phyloP scores from a whole-genome alignment of 2,329 filamentous ascomycete species.

The Fonsecaea multimorphosa region DNA sequence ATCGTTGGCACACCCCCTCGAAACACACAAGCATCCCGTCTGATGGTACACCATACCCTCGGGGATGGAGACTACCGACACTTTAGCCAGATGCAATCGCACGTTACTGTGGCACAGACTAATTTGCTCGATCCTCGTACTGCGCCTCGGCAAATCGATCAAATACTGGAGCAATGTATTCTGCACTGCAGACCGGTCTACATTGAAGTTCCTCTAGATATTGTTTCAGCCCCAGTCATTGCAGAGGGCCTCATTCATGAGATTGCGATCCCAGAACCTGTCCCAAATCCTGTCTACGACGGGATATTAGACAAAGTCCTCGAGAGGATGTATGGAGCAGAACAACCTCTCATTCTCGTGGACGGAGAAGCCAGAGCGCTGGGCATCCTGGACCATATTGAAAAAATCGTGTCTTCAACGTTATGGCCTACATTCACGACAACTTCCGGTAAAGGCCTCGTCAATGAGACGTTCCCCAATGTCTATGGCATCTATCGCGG shows the following conservation, averaged over 20 bases:
- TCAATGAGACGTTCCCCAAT: conserved; percentile 55
- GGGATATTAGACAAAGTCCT: conserved; percentile 39
- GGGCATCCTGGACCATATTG: conserved; percentile 40
- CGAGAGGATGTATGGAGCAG: conserved; percentile 51
- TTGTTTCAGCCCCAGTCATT: conserved; percentile 26
- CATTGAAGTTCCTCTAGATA: conserved; percentile 56
- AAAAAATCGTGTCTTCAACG: conserved; percentile 51
- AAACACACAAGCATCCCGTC: conserved; percentile 16
- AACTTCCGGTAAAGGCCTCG: conserved; percentile 56
- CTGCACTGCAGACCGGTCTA: conserved; percentile 62
- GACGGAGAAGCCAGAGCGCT: conserved; percentile 54
- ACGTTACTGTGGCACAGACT: conserved; percentile 58
- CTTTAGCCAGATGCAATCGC: conserved; percentile 57
- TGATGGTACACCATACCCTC: conserved; percentile 43
- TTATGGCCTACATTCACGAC: conserved; percentile 56
- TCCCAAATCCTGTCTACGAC: conserved; percentile 28
- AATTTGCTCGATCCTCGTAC: conserved; percentile 54
- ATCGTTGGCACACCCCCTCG: conserved; percentile 57
- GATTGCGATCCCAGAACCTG: conserved; percentile 5
- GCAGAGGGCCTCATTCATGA: conserved; percentile 15
- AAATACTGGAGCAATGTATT: conserved; percentile 57
- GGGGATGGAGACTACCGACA: conserved; percentile 58
- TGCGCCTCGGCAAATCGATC: conserved; percentile 59
- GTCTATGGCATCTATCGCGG: conserved; percentile 58
- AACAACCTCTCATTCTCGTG: conserved; percentile 57